These are phyloP conservation scores for Filosporella fistucella DNA, from an alignment of 495 filamentous ascomycete species.

Conservation along the genomic window DNA sequence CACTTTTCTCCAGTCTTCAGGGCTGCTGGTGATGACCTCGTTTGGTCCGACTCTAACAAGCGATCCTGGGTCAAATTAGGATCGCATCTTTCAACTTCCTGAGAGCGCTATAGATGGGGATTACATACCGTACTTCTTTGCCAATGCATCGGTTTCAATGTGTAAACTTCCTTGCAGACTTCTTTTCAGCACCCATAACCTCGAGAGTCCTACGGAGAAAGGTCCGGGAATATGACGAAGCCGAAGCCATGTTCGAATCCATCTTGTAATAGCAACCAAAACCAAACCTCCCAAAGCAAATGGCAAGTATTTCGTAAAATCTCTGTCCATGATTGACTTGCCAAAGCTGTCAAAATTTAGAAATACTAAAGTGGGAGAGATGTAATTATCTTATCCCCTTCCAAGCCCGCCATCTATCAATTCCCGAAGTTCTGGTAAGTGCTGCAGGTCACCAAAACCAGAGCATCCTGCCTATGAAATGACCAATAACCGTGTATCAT, in stretches of 20 bases:
- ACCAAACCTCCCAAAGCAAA: too few relatives aligned
- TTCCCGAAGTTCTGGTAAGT: too few relatives aligned
- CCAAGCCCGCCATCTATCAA: too few relatives aligned
- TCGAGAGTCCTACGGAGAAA: neutral
- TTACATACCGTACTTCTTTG: constrained; percentile 17
- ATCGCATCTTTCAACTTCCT: neutral
- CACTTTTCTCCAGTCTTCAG: constrained; percentile 28
- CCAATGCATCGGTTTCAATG: constrained; percentile 3
- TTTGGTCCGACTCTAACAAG: constrained; percentile 40
- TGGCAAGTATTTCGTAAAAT: too few relatives aligned
- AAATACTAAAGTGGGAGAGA: too few relatives aligned
- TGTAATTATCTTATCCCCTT: too few relatives aligned
- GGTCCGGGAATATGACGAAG: constrained; percentile 19
- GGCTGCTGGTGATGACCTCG: constrained; percentile 34
- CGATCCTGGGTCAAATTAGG: constrained; percentile 23
- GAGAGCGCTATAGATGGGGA: neutral
- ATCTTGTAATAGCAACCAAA: too few relatives aligned
- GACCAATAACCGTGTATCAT: too few relatives aligned
- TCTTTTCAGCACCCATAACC: constrained; percentile 11
- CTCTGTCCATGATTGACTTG: too few relatives aligned
- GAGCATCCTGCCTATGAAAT: too few relatives aligned
- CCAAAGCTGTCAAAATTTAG: too few relatives aligned
- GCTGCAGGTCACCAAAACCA: too few relatives aligned
- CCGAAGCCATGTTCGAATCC: constrained; percentile 13
- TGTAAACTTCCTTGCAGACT: constrained; percentile 2